Conservation (phyloP, 371 early-diverging fungal species). For the Choanephora cucurbitarum region DNA sequence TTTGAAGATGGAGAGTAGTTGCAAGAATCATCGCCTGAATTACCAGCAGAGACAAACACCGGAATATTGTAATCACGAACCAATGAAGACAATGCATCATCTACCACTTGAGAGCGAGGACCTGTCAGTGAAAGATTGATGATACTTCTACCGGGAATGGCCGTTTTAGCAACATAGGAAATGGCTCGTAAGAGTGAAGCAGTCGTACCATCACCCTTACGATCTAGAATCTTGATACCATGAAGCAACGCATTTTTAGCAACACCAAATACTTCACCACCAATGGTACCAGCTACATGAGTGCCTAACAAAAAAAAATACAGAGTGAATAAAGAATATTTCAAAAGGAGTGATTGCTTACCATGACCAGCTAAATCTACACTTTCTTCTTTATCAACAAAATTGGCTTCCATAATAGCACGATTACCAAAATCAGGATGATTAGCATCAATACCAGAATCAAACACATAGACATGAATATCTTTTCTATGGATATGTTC, state of each 20-base stretch:
- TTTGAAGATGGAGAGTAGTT: constrained; percentile 67
- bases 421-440: constrained; percentile 86
- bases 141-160: constrained; percentile 31
- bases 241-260: constrained; percentile 63
- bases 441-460: constrained; percentile 70
- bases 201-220: constrained; percentile 51
- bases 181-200: constrained; percentile 34
- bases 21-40: constrained; percentile 66
- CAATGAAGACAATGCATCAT: constrained; percentile 46
- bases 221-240: constrained; percentile 68
- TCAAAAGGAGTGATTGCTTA: constrained; percentile 13
- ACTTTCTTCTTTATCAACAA: constrained; percentile 46
- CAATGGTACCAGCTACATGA: constrained; percentile 72
- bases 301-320: too few species aligned
- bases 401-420: constrained; percentile 71
- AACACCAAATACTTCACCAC: constrained; percentile 62
- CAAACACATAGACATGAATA: constrained; percentile 72
- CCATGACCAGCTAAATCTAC: constrained; percentile 58
- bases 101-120: constrained; percentile 34
- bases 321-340: too few species aligned
- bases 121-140: constrained; percentile 68
- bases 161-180: constrained; percentile 29
- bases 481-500: constrained; percentile 59
- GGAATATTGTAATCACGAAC: constrained; percentile 45
- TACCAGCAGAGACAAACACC: constrained; percentile 74